Percentiles rank a stretch among this genome's conserved stretches.
phyloP scores from a whole-genome alignment of 2,329 filamentous ascomycete genomes.

The Aspergillus nomiae region DNA sequence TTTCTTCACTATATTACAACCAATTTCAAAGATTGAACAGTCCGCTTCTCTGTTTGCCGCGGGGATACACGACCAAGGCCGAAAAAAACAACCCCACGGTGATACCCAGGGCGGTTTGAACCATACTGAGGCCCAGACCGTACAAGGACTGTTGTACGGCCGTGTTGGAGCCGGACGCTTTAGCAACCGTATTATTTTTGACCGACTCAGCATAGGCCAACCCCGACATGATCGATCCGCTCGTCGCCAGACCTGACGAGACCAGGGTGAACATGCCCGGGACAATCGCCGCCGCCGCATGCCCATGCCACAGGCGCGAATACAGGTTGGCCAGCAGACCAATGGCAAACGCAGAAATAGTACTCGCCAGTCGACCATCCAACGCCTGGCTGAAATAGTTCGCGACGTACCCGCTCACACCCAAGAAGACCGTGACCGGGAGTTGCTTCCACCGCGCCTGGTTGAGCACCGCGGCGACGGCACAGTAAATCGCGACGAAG shows the following conservation, averaged over 20 bases:
- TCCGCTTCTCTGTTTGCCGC: conserved; percentile 47
- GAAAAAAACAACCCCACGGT: conserved; percentile 49
- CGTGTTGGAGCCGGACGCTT: conserved; percentile 9
- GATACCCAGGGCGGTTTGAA: conserved; percentile 49
- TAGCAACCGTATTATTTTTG: conserved; percentile 16
- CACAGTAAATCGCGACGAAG: conserved; percentile 72
- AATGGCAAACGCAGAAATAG: conserved; percentile 73
- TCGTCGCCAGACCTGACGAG: conserved; percentile 59
- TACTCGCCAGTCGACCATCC: conserved; percentile 72
- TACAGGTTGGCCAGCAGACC: conserved; percentile 78
- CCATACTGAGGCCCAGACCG: conserved; percentile 47
- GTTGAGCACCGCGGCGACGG: conserved; percentile 75
- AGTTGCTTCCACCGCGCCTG: conserved; percentile 77
- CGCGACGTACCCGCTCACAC: conserved; percentile 64
- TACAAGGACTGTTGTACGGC: conserved; percentile 20
- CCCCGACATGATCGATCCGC: conserved; percentile 57
- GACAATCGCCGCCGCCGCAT: conserved; percentile 80
- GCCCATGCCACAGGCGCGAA: conserved; percentile 68
- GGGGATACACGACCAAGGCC: conserved; percentile 48
- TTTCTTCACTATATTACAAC: not conserved
- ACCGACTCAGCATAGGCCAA: conserved; percentile 58
- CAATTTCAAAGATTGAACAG: conserved; percentile 32
- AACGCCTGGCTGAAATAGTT: conserved; percentile 57
- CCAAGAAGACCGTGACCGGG: conserved; percentile 72
- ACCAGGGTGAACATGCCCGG: conserved; percentile 78